Evolutionary conservation across 805 yeast genomes (phyloP).

Genomic region (Blastobotrys muscicola): DNA sequence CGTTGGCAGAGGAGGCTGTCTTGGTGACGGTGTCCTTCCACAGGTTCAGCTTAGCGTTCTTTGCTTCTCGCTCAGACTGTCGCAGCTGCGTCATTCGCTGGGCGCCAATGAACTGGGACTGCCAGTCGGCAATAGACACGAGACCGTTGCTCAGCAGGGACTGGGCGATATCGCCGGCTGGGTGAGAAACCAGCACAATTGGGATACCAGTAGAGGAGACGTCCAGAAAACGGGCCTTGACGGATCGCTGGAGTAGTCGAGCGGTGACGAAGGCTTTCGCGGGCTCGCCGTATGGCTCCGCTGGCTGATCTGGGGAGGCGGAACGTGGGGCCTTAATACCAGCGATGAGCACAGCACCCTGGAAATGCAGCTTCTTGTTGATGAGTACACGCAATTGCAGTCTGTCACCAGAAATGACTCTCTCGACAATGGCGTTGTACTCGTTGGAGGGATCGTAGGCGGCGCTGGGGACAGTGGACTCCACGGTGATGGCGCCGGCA

Average conservation of each 20-base stretch:
- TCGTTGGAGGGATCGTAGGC: conserved; percentile 17
- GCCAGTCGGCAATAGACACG: conserved; percentile 76
- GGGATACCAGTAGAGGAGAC: conserved; percentile 39
- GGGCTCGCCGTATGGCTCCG: conserved; percentile 54
- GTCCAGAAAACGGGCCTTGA: conserved; percentile 50
- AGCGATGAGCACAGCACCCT: conserved; percentile 55
- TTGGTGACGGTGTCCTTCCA: conserved; percentile 37
- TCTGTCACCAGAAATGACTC: conserved; percentile 71
- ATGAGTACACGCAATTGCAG: conserved; percentile 49
- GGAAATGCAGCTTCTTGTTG: conserved; percentile 42
- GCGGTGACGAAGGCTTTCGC: conserved; percentile 57
- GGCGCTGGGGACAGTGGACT: conserved; percentile 8
- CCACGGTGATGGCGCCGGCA: conserved; percentile 15
- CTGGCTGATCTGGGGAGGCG: conserved; percentile 32
- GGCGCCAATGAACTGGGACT: conserved; percentile 58
- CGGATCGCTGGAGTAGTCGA: conserved; percentile 52
- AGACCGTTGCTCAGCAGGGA: conserved; percentile 59
- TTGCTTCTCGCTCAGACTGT: conserved; percentile 56
- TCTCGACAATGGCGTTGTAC: conserved; percentile 56
- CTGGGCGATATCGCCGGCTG: conserved; percentile 70
- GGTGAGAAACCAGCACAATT: conserved; percentile 47
- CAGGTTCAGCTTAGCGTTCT: conserved; percentile 42
- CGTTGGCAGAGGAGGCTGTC: conserved; percentile 23
- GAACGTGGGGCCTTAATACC: conserved; percentile 70
- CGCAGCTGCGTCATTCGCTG: conserved; percentile 52